Conservation (phyloP, 768 basidiomycete genomes). For the Hemileccinum impolitum region DNA sequence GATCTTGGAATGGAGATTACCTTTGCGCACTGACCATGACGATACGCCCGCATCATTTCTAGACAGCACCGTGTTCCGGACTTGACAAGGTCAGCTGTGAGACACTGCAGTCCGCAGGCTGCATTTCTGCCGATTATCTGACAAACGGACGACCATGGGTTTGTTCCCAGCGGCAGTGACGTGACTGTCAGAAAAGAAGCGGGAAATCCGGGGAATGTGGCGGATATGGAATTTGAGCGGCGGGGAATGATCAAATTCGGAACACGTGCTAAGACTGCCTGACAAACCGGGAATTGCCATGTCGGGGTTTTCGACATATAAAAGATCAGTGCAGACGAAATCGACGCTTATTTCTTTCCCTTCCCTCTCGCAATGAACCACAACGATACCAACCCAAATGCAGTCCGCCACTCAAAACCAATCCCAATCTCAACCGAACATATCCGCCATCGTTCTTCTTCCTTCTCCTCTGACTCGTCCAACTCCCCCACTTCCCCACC, state of each 20-base stretch:
- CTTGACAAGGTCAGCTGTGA: too few species aligned
- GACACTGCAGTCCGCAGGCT: too few species aligned
- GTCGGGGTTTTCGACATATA: conserved; percentile 27
- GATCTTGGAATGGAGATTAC: conserved; percentile 25
- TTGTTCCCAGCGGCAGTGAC: not conserved
- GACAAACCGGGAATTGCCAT: conserved; percentile 23
- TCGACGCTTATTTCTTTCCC: not conserved
- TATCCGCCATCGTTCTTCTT: conserved; percentile 55
- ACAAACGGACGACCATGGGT: not conserved
- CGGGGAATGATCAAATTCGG: conserved; percentile 14
- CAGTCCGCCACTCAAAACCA: conserved; percentile 55
- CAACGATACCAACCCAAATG: conserved; percentile 19
- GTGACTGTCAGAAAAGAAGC: not conserved
- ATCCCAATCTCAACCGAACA: conserved; percentile 54
- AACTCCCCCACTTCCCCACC: conserved; percentile 52
- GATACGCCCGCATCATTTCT: conserved; percentile 13
- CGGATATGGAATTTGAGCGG: too few species aligned
- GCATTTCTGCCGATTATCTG: too few species aligned
- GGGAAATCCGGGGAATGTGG: conserved; percentile 13
- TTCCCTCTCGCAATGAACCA: conserved; percentile 16
- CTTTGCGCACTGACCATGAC: conserved; percentile 2
- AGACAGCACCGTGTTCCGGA: not conserved
- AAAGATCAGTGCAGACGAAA: not conserved
- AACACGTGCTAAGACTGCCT: conserved; percentile 21
- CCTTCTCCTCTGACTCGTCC: conserved; percentile 59